Conservation (phyloP, 2,329 filamentous ascomycete species). For the Cryphonectria nitschkei region DNA sequence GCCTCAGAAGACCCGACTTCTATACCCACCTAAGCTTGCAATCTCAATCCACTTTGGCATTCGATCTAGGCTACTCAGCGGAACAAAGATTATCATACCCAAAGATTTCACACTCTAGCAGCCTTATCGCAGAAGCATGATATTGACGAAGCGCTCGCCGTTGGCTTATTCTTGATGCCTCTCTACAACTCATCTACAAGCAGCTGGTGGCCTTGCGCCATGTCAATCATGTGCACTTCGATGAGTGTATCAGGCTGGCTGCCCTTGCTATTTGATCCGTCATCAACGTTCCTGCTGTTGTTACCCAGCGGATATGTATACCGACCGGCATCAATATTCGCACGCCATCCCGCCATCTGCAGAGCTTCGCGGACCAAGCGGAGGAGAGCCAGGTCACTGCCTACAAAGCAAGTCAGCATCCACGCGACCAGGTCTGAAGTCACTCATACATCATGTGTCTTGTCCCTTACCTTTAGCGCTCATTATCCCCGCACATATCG, state of each 20-base stretch:
- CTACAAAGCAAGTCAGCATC: slow-evolving; percentile 1
- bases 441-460: neutral
- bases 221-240: neutral
- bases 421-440: neutral
- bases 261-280: slow-evolving; percentile 1
- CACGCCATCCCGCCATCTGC: slow-evolving; percentile 20
- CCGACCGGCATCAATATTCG: slow-evolving; percentile 19
- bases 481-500: slow-evolving; percentile 24
- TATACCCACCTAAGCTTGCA: neutral
- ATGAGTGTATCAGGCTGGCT: neutral
- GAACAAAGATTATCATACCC: neutral
- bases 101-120: neutral
- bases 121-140: neutral
- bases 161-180: neutral
- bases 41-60: neutral
- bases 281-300: slow-evolving; percentile 22
- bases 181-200: slow-evolving; percentile 18
- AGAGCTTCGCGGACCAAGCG: slow-evolving; percentile 17
- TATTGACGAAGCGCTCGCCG: neutral
- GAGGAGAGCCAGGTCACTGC: slow-evolving; percentile 22
- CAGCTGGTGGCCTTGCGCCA: neutral
- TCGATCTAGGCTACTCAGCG: neutral
- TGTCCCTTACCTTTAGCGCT: slow-evolving; percentile 19
- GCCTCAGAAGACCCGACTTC: neutral
- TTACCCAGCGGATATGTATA: slow-evolving; percentile 23